Base-by-base conservation (phyloP, 1,139 yeast species). In the Hansenula lynferdii region DNA sequence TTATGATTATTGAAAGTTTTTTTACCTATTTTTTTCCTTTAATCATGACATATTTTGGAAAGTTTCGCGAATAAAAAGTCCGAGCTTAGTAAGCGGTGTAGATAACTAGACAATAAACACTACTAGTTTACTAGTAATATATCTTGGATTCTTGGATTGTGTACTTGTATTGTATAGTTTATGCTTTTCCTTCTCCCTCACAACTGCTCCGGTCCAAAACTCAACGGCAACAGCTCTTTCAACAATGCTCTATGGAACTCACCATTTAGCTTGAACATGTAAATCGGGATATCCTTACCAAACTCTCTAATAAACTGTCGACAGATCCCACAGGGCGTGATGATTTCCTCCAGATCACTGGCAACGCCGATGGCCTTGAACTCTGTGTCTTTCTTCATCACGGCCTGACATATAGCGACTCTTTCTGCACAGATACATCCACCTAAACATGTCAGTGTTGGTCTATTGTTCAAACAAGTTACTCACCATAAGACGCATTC, bases 301-400 rank as follows among this genome's bases (percentile, higher is more conserved):
- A 87, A 89, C 58, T 89, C 97, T 24, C 95, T 67, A 28, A 89
- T 77, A 43, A 85, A 75, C 58, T 92, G 98, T 41, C 98, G 70
- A 54, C 98, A 92, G 32, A 92, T 82, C 4, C 98, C 98, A 60
- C 98, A 92, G 0, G 98, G 98, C 9, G 90, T 71, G 15, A 85
- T 80, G 20, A 80, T 70, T 11, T 70, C 71, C 0, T 63, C 64
- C 19, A 75, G 59, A 53, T 85, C 92, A 24, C 87, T 74, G 5
- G 85, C 67, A 20, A 87, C 80, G 3, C 89, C 96, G 42, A 89
- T 71, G 5, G 84, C 85, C 44, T 64, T 68, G 57, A 80, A 76
- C 24, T 50, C 38, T 9, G 51, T 60, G 51, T 71, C 60, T 30
- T 85, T 75, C 42, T 66, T 41, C 62, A 61, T 72, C 50, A 81